A percentile compares a stretch with the other conserved stretches of the same genome.
Conservation (phyloP, 257 asterid genomes). For the Gardenia jasminoides region DNA sequence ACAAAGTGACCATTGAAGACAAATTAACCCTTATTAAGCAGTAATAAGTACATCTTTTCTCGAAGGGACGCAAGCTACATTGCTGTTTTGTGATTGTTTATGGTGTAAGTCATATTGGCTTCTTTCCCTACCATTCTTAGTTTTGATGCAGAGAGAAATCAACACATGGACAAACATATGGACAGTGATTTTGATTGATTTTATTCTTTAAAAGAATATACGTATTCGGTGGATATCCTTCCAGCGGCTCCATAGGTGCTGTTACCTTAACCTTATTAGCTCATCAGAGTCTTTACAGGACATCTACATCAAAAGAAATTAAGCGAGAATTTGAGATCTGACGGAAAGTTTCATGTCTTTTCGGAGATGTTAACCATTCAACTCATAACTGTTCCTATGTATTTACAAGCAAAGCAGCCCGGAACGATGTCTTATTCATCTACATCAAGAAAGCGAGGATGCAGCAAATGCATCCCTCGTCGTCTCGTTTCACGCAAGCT, state of each 20-base stretch:
- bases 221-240: neutral
- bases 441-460: neutral
- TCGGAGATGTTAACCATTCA: neutral
- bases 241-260: neutral
- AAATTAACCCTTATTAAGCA: neutral
- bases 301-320: neutral
- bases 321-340: neutral
- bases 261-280: neutral
- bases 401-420: neutral
- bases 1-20: too few relatives aligned
- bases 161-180: neutral
- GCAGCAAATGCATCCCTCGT: neutral
- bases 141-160: neutral
- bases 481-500: constrained; percentile 5
- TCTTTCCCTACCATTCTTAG: neutral
- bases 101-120: neutral
- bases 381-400: neutral
- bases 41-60: neutral
- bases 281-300: neutral
- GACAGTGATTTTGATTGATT: neutral
- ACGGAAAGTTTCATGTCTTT: neutral
- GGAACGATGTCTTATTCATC: neutral
- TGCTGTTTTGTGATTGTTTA: too few relatives aligned
- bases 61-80: neutral
- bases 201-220: neutral